Evolutionary conservation across 2,329 filamentous ascomycete genomes (phyloP), one percentile per base, ranked within the genome.

Genomic region (Diaporthe sp.): DNA sequence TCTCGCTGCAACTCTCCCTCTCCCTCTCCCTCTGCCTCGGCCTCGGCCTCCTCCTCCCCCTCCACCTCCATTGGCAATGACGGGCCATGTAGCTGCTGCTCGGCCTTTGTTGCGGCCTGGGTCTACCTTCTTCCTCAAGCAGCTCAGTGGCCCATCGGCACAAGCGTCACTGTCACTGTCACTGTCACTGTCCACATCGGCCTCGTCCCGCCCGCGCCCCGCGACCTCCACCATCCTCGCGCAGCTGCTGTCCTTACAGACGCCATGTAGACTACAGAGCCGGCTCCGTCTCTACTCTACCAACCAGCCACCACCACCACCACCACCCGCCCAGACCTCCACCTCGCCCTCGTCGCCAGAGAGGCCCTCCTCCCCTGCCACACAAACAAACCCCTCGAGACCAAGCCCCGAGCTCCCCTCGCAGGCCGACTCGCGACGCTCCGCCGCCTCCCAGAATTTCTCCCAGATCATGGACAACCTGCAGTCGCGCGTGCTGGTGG

Each of bases 401-500:
- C 66, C 59, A 13, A 30, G 63, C 59, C 78, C 79, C 65, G 81
- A 85, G 30, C 86, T 88, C 61, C 87, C 87, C 66, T 88, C 86
- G n/a, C 79, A 83, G 74, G 79, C 82, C 78, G 86, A 88, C 78
- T 81, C 82, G 42, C 85, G 84, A 42, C 86, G 86, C 71, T 84
- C 83, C 42, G 80, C 80, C 35, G 79, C 87, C 35, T 84, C 84
- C 22, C 83, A 85, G 58, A 83, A 84, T 76, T 91, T 97, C 81
- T 91, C 90, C 63, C 84, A 89, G 73, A 86, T 97, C 81, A 97
- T 98, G 94, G 97, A 99, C 85, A 92, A 94, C 77, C 83, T 98
- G 27, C 95, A 98, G 81, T 91, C 93, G 42, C 95, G 96, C 79
- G 89, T 97, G 59, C 93, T 98, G 77, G 90, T 93, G 69, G 96